Conservation (phyloP, 495 filamentous ascomycete genomes). For the Aspergillus saccharolyticus region DNA sequence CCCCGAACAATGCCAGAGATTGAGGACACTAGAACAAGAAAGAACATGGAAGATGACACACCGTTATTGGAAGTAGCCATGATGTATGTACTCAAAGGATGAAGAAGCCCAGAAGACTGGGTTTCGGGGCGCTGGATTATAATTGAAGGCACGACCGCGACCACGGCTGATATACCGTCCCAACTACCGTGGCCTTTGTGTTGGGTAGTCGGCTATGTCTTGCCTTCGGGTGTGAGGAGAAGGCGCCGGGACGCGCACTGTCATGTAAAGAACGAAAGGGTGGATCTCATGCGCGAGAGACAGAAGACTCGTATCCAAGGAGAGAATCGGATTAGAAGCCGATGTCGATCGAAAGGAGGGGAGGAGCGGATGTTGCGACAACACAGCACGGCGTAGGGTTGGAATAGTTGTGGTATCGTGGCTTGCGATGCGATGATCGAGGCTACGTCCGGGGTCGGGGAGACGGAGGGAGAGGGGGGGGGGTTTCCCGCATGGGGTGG, state of each 20-base stretch:
- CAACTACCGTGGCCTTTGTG: neutral
- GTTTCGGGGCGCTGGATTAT: neutral
- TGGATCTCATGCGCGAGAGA: neutral
- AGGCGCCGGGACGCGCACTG: no score
- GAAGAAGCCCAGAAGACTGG: neutral
- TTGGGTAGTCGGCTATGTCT: neutral
- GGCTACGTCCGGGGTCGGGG: neutral
- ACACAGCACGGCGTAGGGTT: neutral
- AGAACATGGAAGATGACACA: slow-evolving; percentile 12
- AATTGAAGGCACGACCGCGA: neutral
- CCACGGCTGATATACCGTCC: neutral
- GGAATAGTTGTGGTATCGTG: neutral
- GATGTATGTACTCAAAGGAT: slow-evolving; percentile 11
- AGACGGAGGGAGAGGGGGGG: neutral
- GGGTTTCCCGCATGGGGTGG: neutral
- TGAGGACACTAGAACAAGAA: neutral
- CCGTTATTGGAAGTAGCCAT: slow-evolving; percentile 39
- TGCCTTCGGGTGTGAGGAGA: no score
- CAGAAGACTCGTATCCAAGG: neutral
- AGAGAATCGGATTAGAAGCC: neutral
- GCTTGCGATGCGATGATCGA: neutral
- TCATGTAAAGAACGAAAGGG: neutral
- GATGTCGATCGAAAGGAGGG: neutral
- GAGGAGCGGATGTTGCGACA: neutral
- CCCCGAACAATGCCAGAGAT: no score